phyloP scores from a whole-genome alignment of 2,329 filamentous ascomycete genomes.

The Zarea fungicola region DNA sequence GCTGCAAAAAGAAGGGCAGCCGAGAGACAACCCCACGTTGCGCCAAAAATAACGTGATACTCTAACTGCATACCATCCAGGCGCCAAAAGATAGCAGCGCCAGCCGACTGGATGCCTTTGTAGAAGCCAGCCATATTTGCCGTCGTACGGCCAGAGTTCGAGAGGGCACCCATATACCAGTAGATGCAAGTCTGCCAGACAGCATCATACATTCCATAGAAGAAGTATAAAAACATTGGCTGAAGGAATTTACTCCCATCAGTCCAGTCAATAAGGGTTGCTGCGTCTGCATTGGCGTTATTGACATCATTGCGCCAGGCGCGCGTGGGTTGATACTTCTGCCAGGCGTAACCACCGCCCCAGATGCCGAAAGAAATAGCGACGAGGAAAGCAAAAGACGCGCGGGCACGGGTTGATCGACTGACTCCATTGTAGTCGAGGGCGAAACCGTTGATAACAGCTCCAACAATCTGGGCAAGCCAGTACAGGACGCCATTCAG shows the following conservation, averaged over 20 bases:
- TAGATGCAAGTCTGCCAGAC: slow-evolving; percentile 55
- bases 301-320: slow-evolving; percentile 34
- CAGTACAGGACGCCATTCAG: slow-evolving; percentile 52
- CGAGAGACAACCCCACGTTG: slow-evolving; percentile 67
- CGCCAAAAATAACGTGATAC: slow-evolving; percentile 67
- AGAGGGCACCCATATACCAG: slow-evolving; percentile 86
- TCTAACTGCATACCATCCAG: slow-evolving; percentile 58
- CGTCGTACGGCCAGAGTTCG: slow-evolving; percentile 86
- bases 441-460: slow-evolving; percentile 40
- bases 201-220: slow-evolving; percentile 64
- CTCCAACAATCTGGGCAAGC: slow-evolving; percentile 51
- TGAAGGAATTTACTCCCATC: slow-evolving; percentile 46
- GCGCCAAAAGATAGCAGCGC: slow-evolving; percentile 69
- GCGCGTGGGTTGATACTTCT: slow-evolving; percentile 47
- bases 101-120: slow-evolving; percentile 81
- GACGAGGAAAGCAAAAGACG: slow-evolving; percentile 42
- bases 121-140: slow-evolving; percentile 91
- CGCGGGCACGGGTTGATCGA: slow-evolving; percentile 40
- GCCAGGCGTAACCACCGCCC: slow-evolving; percentile 59
- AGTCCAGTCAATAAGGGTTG: slow-evolving; percentile 27
- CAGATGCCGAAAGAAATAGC: slow-evolving; percentile 46
- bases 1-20: slow-evolving; percentile 71
- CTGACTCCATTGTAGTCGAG: slow-evolving; percentile 39
- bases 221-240: slow-evolving; percentile 66
- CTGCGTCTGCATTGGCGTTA: too few species aligned